phyloP scores from a whole-genome alignment of 192 early-diverging fungal genomes.

The Spizellomyces punctatus region DNA sequence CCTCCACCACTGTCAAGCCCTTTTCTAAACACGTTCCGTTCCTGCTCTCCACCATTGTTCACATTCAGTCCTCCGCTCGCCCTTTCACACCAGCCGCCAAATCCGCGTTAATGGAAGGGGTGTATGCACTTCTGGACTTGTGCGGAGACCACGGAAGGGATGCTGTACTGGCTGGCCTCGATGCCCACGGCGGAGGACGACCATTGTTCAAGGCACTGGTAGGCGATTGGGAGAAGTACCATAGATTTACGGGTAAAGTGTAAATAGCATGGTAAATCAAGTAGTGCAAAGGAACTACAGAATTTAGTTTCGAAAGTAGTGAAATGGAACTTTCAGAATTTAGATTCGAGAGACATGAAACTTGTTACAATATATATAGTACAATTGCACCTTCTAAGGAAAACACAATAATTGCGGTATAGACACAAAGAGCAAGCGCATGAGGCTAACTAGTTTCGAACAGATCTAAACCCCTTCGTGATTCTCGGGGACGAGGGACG shows the following conservation, averaged over 20 bases:
- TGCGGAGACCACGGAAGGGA: conserved; percentile 67
- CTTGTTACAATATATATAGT: no score
- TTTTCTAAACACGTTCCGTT: conserved; percentile 45
- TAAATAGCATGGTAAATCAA: conserved; percentile 3
- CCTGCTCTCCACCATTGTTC: conserved; percentile 55
- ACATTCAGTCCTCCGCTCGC: conserved; percentile 49
- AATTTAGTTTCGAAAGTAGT: neutral
- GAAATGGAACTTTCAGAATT: neutral
- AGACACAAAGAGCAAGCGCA: no score
- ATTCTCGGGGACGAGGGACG: conserved; percentile 32
- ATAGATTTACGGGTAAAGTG: conserved; percentile 32
- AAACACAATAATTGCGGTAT: neutral
- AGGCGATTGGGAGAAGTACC: conserved; percentile 40
- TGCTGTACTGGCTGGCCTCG: conserved; percentile 64
- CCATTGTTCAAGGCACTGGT: conserved; percentile 41
- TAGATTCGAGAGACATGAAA: neutral
- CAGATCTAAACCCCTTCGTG: conserved; percentile 4
- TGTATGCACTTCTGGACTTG: conserved; percentile 67
- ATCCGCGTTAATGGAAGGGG: conserved; percentile 50
- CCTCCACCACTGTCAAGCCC: conserved; percentile 33
- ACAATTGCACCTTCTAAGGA: neutral
- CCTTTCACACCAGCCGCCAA: conserved; percentile 35
- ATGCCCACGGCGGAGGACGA: conserved; percentile 35
- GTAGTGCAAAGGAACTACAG: neutral
- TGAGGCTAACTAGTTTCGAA: neutral